Base-by-base conservation (phyloP, 257 asterid genomes). In the Orobanche coerulescens region DNA sequence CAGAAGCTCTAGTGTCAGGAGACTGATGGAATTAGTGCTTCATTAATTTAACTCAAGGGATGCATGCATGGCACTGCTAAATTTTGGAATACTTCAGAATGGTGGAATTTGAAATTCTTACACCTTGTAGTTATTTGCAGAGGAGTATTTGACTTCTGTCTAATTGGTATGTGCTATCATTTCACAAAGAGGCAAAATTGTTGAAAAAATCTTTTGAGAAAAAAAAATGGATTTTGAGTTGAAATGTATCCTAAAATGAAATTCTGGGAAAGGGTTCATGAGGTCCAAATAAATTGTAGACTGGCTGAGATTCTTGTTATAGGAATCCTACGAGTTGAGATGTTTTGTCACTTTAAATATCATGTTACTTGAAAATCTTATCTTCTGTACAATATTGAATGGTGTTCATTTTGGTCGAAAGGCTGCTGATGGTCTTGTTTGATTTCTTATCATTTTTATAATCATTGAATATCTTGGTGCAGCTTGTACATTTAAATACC, bases 161-260 rank as follows among this genome's bases (percentile, higher is more conserved):
- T 15, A 31, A 19, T 55, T 15, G 13, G 39, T 18, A 11, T 18
- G 13, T 6, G 13, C 14, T 55, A 23, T 54, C 56, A 55, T n/a
- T 25, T 65, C 71, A 19, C 36, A 19, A 55, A 52, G 16, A 63
- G 26, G 39, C 26, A 54, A 62, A 62, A 39, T 54, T 24, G 33
- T 10, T 43, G 11, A n/a, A 6, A 30, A 22, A 19, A 28, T 3
- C 9, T 52, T 14, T 52, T 61, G 44, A 55, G 43, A 14, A 23
- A 50, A 33, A 36, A 33, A 20, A 33, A 39, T 37, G 20, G 50
- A 11, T 12, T 20, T n/a, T n/a, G 1, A 33, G 31, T 23, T 49
- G 42, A 36, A n/a, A 36, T 9, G 2, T 36, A 51, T n/a, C 20
- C 67, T n/a, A 26, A 31, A 25, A 18, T 50, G 39, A 61, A n/a